Conservation (phyloP, 1,284 basidiomycete genomes). For the Marasmius sp. region DNA sequence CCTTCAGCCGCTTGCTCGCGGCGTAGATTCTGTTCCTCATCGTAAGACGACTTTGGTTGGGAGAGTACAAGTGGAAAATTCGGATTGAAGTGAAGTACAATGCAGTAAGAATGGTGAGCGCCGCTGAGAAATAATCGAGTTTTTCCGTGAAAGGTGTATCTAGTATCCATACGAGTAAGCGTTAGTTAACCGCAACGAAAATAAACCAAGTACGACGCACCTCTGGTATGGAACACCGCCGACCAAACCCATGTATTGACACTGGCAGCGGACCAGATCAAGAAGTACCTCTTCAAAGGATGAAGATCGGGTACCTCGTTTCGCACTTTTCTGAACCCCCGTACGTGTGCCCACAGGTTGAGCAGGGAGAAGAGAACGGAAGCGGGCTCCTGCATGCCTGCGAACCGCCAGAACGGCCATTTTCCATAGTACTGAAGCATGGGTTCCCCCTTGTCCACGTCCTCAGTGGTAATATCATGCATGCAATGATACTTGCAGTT, state of each 20-base stretch:
- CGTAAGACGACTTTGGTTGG: slow-evolving; percentile 28
- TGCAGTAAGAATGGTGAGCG: slow-evolving; percentile 74
- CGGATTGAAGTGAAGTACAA: slow-evolving; percentile 77
- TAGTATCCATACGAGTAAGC: slow-evolving; percentile 28
- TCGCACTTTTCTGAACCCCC: slow-evolving; percentile 53
- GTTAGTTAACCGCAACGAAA: neutral
- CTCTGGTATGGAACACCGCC: slow-evolving; percentile 89
- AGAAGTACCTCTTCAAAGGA: slow-evolving; percentile 73
- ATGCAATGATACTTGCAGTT: slow-evolving; percentile 91
- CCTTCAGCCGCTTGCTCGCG: slow-evolving; percentile 10
- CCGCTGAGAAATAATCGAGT: slow-evolving; percentile 95
- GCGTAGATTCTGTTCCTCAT: slow-evolving; percentile 13
- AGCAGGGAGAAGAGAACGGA: slow-evolving; percentile 87
- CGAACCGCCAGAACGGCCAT: slow-evolving; percentile 90
- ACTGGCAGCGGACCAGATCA: slow-evolving; percentile 70
- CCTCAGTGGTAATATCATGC: slow-evolving; percentile 76
- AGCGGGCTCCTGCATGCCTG: slow-evolving; percentile 92
- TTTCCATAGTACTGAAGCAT: slow-evolving; percentile 92
- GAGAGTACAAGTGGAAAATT: slow-evolving; percentile 74
- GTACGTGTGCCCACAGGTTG: slow-evolving; percentile 77
- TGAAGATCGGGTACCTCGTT: slow-evolving; percentile 54
- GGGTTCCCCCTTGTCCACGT: slow-evolving; percentile 38
- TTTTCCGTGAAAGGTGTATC: slow-evolving; percentile 87
- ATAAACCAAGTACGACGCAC: slow-evolving; percentile 37
- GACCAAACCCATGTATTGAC: slow-evolving; percentile 96